Base-by-base conservation (phyloP, 805 yeast species). In the Yamadazyma phyllophila region DNA sequence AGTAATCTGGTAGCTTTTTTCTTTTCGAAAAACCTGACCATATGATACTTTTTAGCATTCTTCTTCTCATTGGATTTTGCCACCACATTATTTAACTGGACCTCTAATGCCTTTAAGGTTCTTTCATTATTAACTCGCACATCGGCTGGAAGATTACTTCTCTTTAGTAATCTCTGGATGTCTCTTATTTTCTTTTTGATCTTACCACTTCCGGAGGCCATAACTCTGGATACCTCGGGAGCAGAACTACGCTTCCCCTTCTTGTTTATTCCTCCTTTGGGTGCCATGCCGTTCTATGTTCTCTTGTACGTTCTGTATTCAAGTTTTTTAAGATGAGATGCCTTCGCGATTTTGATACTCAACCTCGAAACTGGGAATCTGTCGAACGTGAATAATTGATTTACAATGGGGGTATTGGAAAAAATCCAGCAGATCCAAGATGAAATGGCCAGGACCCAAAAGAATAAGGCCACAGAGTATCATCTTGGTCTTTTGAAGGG, bases 391-490 rank as follows among this genome's bases (percentile, higher is more conserved):
- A 10, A 20, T 17, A 16, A 14, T 39, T n/a, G n/a, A 30, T 17
- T 5, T 15, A 41, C n/a, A 12, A 63, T 63, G 67, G 67, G 67
- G 33, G 57, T 60, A 4, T 44, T 58, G 29, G 96, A 89, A 51
- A 90, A 88, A 61, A 90, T 90, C 56, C 82, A 82, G 48, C 88
- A 83, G 69, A 90, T 92, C 67, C 96, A 91, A 68, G 89, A 83
- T 68, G 99, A 92, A 66, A 82, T 92, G 75, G 81, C 96, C 29
- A 78, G 97, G 50, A 92, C 99, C 27, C 99, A 92, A 63, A 92
- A 94, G 73, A 92, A 92, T 62, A 92, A 92, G 69, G 98, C 99
- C 51, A 92, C 99, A 1, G 98, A 92, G 72, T 91, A 94, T 66
- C 99, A 92, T 64, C 77, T 92, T 60, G 98, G 99, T 52, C 78